Base-by-base conservation (phyloP, 306 rosid genomes). In the Adenanthera pavonina region DNA sequence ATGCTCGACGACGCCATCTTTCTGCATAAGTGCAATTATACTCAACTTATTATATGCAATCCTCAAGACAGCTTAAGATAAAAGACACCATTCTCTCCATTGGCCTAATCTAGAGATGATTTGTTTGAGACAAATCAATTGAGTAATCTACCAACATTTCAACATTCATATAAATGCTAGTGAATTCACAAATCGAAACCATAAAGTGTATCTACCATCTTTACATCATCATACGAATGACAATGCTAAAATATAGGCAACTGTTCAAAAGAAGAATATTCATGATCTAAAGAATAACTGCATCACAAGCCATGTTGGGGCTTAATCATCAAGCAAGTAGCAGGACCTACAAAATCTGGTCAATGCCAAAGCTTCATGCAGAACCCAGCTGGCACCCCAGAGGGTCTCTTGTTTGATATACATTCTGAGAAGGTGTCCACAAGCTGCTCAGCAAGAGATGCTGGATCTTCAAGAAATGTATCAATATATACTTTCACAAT, bases 291-390 rank as follows among this genome's bases (percentile, higher is more conserved):
- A 87, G 92, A 89, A 90, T 85, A 81, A 78, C 89, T 80, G 80
- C 87, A 85, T 76, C 81, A 74, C 57, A 84, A 75, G 81, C 83
- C 79, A 14, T 25, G 61, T 49, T 61, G 46, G 84, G 86, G 49
- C 76, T 75, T 66, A 56, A 82, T 44, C 79, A 53, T 82, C 53
- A 71, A 12, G 69, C 74, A 51, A 68, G 73, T 38, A 62, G 83
- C 80, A 57, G 80, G 78, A 79, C 81, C 85, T 65, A 64, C 78
- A 69, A 75, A 51, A 75, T 76, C 52, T 51, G 78, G 64, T 94
- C 90, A 93, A 85, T 95, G 99, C 95, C 97, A 95, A 76, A 95
- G 94, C 90, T 92, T 92, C 97, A 92, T 89, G 90, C 99, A 96
- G 88, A 94, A 91, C 74, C 99, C 98, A 43, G 89, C 81, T 2